Percentiles rank a stretch among this genome's conserved stretches.
These are phyloP conservation scores for Venustampulla echinocandica DNA, from an alignment of 495 filamentous ascomycete species.

Conservation along the genomic window DNA sequence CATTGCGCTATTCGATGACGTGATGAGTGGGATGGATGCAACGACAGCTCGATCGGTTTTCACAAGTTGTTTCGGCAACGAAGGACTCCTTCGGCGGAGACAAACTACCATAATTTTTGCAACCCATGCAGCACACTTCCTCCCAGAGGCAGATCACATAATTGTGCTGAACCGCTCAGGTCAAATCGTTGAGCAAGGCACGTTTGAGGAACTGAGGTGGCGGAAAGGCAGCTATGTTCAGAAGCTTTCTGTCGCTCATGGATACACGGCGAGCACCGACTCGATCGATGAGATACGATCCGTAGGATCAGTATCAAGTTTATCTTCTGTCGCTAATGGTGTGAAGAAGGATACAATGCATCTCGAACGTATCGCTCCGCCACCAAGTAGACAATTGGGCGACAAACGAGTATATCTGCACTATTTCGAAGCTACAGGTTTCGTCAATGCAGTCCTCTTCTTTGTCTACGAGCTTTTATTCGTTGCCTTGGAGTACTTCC, in stretches of 20 bases:
- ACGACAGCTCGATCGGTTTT: conserved; percentile 52
- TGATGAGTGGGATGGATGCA: conserved; percentile 52
- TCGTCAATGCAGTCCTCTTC: too few species aligned
- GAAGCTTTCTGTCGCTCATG: conserved; percentile 31
- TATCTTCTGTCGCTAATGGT: too few species aligned
- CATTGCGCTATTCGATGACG: conserved; percentile 48
- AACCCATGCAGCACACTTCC: conserved; percentile 33
- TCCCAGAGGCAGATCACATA: conserved; percentile 43
- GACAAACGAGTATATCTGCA: too few species aligned
- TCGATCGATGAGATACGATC: too few species aligned
- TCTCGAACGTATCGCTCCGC: too few species aligned
- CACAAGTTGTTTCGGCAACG: conserved; percentile 39
- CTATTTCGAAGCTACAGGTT: too few species aligned
- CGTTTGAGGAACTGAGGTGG: conserved; percentile 37
- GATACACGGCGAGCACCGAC: not conserved
- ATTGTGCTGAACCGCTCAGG: conserved; percentile 41
- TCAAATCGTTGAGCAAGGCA: conserved; percentile 41
- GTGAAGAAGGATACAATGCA: too few species aligned
- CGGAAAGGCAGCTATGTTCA: conserved; percentile 40
- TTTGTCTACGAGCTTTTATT: too few species aligned
- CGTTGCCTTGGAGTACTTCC: too few species aligned
- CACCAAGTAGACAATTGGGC: too few species aligned
- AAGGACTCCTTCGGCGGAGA: conserved; percentile 42
- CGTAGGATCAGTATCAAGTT: too few species aligned
- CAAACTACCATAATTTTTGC: conserved; percentile 33